Evolutionary conservation across 306 rosid genomes (phyloP), one percentile per base, ranked within the genome.

Genomic region (Vicia sativa): DNA sequence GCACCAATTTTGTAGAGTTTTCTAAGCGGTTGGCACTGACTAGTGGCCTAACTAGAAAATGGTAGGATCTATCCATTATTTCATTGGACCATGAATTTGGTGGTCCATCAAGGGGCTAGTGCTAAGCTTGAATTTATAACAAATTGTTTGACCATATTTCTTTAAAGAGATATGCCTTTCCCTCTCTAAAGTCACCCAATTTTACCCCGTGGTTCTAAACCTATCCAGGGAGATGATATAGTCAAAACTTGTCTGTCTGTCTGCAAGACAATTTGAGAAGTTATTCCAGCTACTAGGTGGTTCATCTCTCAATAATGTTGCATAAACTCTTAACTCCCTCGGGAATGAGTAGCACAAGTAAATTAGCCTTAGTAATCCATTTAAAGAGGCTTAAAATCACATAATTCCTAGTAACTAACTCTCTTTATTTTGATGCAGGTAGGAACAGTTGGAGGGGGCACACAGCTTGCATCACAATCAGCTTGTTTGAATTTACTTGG

Each of bases 381-480:
- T 34, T 48, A 48, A 16, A 16, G 21, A 16, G 26, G 6, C 55
- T 15, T 48, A 9, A 48, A 48, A 7, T 48, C 55, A 48, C 25
- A 45, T 8, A 16, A 16, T 19, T 16, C 23, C 5, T 48, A 48
- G 23, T 18, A 16, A 11, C 3, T 49, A n/a, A n/a, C 21, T 49
- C 9, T 16, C 21, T 49, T 18, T 16, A 18, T 49, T 49, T 49
- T 16, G 55, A 49, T 62, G 55, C 79, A 88, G 97, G 98, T 93
- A 29, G 98, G 98, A 3, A 93, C 98, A 0, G 95, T 93, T 15
- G 98, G 98, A 68, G 98, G 98, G 38, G 98, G 98, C 4, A 93
- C 98, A n/a, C 96, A 93, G 41, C 87, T 93, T 0, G 93, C 97
- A 10, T 90, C 98, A 3, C 98, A 93, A 34, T 82, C 98, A 5